phyloP scores from a whole-genome alignment of 2,329 filamentous ascomycete genomes.

The Pseudogymnoascus sp. region DNA sequence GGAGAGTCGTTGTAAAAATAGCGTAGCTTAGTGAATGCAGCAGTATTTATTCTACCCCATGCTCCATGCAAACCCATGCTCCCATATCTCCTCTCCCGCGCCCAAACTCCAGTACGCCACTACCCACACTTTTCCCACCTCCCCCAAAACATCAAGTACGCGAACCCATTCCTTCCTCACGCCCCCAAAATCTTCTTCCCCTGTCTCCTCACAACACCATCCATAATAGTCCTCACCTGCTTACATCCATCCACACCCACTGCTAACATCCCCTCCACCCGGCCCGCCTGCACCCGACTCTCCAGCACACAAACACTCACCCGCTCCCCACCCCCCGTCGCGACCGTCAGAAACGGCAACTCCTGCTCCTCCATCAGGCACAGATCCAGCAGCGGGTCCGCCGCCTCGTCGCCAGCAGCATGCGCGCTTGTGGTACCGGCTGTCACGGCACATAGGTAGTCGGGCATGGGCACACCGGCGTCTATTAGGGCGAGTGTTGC shows the following conservation, averaged over 20 bases:
- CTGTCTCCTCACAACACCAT: constrained; percentile 67
- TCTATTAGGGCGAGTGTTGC: constrained; percentile 87
- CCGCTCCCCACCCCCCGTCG: constrained; percentile 66
- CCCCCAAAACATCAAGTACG: constrained; percentile 26
- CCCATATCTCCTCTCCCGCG: neutral
- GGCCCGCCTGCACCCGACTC: constrained; percentile 71
- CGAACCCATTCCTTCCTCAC: constrained; percentile 34
- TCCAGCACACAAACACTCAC: constrained; percentile 79
- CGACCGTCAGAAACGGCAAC: constrained; percentile 80
- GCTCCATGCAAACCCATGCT: constrained; percentile 19
- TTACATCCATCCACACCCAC: constrained; percentile 89
- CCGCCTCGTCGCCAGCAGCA: constrained; percentile 55
- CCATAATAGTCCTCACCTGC: constrained; percentile 72
- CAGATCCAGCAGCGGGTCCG: constrained; percentile 72
- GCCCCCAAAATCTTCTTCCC: constrained; percentile 53
- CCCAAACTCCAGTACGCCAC: constrained; percentile 2
- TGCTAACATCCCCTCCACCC: constrained; percentile 86
- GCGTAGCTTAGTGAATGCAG: constrained; percentile 4
- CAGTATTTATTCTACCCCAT: constrained; percentile 14
- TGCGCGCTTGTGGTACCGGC: constrained; percentile 69
- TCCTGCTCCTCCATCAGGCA: constrained; percentile 79
- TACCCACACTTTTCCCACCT: constrained; percentile 39
- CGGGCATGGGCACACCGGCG: constrained; percentile 89
- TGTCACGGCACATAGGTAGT: constrained; percentile 83
- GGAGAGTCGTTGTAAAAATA: constrained; percentile 1